Evolutionary conservation across 2,329 filamentous ascomycete species (phyloP).

Genomic region (Fusarium devonianum): DNA sequence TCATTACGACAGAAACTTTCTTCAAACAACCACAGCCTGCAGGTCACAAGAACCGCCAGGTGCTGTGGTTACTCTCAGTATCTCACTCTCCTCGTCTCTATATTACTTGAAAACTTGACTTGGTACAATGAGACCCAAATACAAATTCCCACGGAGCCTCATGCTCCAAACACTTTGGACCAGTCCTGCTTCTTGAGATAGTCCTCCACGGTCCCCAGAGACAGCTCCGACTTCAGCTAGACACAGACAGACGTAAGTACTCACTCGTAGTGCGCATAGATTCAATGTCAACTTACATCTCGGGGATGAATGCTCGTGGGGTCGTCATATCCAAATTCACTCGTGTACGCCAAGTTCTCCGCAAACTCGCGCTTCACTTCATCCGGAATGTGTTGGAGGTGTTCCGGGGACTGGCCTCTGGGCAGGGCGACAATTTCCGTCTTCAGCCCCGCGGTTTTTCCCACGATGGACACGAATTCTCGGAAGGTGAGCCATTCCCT

Average conservation of each 20-base stretch:
- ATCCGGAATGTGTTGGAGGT: neutral
- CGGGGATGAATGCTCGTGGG: constrained; percentile 18
- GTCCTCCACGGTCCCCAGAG: constrained; percentile 6
- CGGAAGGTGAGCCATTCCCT: constrained; percentile 31
- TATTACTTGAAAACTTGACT: neutral
- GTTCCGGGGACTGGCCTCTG: neutral
- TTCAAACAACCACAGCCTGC: too few species aligned
- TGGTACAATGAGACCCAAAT: neutral
- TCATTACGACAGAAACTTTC: too few species aligned
- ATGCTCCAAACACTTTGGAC: constrained; percentile 12
- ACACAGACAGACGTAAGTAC: neutral
- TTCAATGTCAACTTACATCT: constrained; percentile 15
- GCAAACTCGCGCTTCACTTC: constrained; percentile 8
- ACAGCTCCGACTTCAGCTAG: constrained; percentile 10
- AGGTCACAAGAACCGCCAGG: too few species aligned
- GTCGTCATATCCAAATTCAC: constrained; percentile 29
- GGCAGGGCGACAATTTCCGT: neutral
- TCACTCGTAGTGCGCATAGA: too few species aligned
- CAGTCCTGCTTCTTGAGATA: constrained; percentile 29
- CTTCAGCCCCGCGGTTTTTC: constrained; percentile 20
- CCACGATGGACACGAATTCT: constrained; percentile 30
- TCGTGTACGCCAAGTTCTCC: constrained; percentile 21
- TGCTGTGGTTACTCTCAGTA: too few species aligned
- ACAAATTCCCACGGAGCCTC: too few species aligned
- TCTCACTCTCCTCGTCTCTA: too few species aligned